Conservation (phyloP, 805 yeast genomes). For the Candida ficus region DNA sequence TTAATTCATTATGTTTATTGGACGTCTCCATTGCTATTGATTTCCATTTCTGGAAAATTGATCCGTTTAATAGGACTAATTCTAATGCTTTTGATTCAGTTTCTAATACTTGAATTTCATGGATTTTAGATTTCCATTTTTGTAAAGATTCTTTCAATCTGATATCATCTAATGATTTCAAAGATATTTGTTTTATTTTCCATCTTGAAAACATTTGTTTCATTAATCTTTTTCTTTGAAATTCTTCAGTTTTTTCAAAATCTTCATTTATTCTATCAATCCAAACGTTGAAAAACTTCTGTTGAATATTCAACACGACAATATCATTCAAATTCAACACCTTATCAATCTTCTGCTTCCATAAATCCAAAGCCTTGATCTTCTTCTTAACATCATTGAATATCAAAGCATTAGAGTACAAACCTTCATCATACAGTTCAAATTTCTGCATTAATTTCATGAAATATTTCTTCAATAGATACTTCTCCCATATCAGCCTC, state of each 20-base stretch:
- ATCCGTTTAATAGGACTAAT: conserved; percentile 20
- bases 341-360: conserved; percentile 16
- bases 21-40: not conserved
- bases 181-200: not conserved
- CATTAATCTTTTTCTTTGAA: not conserved
- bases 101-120: not conserved
- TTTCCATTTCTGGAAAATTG: conserved; percentile 23
- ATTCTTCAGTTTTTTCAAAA: not conserved
- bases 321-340: conserved; percentile 8
- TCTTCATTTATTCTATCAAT: conserved; percentile 1
- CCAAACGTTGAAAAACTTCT: conserved; percentile 18
- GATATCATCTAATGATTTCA: not conserved
- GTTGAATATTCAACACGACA: conserved; percentile 10
- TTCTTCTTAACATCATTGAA: conserved; percentile 12
- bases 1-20: not conserved
- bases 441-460: conserved; percentile 11
- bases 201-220: not conserved
- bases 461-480: conserved; percentile 14
- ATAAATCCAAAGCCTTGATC: conserved; percentile 17
- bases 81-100: conserved; percentile 15
- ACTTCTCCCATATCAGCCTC: conserved; percentile 14
- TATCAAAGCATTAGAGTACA: conserved; percentile 16
- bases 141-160: not conserved
- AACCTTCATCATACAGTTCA: conserved; percentile 14
- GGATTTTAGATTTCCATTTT: conserved; percentile 11